Conservation (phyloP, 2,329 filamentous ascomycete genomes). For the Alternaria postmessia region DNA sequence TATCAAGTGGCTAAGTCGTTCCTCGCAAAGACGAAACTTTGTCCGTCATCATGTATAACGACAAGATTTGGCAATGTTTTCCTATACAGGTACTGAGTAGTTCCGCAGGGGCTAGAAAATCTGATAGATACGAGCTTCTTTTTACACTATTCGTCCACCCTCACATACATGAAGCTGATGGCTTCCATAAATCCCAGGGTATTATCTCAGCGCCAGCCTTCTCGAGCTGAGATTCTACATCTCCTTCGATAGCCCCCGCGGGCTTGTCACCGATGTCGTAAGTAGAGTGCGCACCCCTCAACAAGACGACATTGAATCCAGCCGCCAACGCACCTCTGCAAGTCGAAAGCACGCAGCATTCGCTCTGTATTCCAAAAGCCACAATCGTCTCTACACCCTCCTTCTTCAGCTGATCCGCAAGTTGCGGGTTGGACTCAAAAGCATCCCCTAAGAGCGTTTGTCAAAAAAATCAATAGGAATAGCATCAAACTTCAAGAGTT, state of each 20-base stretch:
- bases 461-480: too few relatives aligned
- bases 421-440: background rate
- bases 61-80: too few relatives aligned
- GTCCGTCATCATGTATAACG: background rate
- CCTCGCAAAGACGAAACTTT: background rate
- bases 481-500: background rate
- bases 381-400: constrained; percentile 8
- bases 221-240: background rate
- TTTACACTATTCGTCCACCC: background rate
- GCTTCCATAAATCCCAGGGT: background rate
- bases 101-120: too few relatives aligned
- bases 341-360: constrained; percentile 23
- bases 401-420: background rate
- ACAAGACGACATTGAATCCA: constrained; percentile 5
- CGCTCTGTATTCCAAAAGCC: constrained; percentile 22
- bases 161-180: background rate
- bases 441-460: background rate
- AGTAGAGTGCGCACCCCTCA: background rate
- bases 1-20: background rate
- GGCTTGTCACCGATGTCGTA: background rate
- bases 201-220: background rate
- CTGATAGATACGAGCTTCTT: too few relatives aligned
- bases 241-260: background rate
- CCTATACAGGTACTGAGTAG: too few relatives aligned
- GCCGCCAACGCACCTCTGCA: constrained; percentile 13